Evolutionary conservation across 768 basidiomycete genomes (phyloP), one percentile per base, ranked within the genome.

Genomic region (Megacollybia marginata): DNA sequence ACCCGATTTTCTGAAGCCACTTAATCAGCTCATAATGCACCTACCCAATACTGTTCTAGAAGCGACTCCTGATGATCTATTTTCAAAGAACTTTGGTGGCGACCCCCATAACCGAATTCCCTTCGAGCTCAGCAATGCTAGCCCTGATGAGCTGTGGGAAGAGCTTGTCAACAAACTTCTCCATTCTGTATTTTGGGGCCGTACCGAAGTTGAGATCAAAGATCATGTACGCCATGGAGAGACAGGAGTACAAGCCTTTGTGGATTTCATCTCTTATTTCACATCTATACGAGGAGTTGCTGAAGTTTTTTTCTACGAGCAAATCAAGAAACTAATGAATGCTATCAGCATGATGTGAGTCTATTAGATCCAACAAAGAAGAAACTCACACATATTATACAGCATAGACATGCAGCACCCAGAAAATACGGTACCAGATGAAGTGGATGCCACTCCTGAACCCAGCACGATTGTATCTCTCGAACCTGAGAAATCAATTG

Each of bases 141-240:
- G 28, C n/a, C 47, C 48, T 8, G 54, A 60, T 16, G 59, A 63
- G 4, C 52, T 63, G 15, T 65, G 59, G 60, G 62, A 65, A n/a
- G n/a, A n/a, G n/a, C n/a, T n/a, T n/a, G n/a, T n/a, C n/a, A n/a
- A n/a, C n/a, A n/a, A n/a, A n/a, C 42, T 54, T 2, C 23, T 65
- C 40, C 61, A 62, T 36, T 32, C 13, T 2, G 31, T 34, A 0
- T 48, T 63, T 1, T 61, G 62, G 5, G 62, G 60, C 61, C 58
- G 56, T n/a, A 56, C 13, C 33, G 52, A 55, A 20, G 52, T 33
- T 7, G 48, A 63, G 20, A 51, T 46, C 28, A 32, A 48, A 7
- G 40, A 49, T 3, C 31, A 64, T 20, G 50, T 64, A 2, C 43
- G 43, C 2, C 45, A 46, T 4, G 59, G 59, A 13, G 43, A 46